phyloP scores from a whole-genome alignment of 257 asterid genomes.

The Sherardia arvensis region DNA sequence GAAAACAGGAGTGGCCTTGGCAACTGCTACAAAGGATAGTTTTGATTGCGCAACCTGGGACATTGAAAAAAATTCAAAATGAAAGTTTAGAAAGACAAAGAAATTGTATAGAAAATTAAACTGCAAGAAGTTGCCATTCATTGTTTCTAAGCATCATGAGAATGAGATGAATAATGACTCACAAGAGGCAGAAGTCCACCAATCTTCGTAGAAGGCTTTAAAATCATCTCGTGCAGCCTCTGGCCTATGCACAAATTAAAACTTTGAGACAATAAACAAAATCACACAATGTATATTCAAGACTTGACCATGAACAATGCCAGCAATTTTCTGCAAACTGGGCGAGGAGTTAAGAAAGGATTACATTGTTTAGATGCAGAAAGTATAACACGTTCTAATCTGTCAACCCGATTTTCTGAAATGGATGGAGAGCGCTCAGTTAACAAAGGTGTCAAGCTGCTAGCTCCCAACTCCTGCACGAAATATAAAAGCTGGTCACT shows the following conservation, averaged over 20 bases:
- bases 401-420: constrained; percentile 72
- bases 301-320: background rate
- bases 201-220: constrained; percentile 60
- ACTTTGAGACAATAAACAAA: background rate
- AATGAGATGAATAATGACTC: constrained; percentile 17
- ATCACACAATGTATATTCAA: constrained; percentile 3
- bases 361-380: constrained; percentile 93
- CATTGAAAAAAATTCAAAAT: constrained; percentile 9
- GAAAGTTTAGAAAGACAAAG: background rate
- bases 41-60: constrained; percentile 56
- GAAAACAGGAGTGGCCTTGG: constrained; percentile 75
- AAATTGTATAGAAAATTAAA: background rate
- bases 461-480: constrained; percentile 87
- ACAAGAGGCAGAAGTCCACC: constrained; percentile 54
- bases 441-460: constrained; percentile 78
- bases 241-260: constrained; percentile 43
- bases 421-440: constrained; percentile 67
- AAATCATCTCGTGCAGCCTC: constrained; percentile 75
- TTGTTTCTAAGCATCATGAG: background rate
- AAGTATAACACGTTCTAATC: constrained; percentile 70
- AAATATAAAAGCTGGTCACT: constrained; percentile 7
- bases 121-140: background rate
- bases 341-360: background rate
- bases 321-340: background rate
- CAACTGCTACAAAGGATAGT: constrained; percentile 66